Evolutionary conservation across 23 red algal genomes (phyloP), one percentile per base, ranked within the genome.

Genomic region (Cyanidiococcus yangmingshanensis): DNA sequence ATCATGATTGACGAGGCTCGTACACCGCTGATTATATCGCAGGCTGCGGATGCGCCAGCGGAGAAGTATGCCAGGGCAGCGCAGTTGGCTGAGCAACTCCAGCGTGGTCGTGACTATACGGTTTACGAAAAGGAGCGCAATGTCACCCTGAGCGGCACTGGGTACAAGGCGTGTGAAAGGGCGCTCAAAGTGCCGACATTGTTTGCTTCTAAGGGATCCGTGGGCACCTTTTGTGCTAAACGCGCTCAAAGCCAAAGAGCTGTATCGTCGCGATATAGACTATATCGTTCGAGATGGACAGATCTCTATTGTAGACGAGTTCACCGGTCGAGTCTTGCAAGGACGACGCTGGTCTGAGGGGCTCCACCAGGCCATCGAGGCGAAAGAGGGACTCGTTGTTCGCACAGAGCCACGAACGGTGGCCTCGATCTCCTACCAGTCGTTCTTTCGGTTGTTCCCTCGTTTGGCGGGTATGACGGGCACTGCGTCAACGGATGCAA

Each of bases 1-100:
- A 89, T 98, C 58, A 76, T 98, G 31, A 89, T 98, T 50, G 94
- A 98, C 68, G 94, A 98, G 67, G 94, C 94, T 37, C 84, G 94
- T 67, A 98, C 94, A 1, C 94, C 94, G 24, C 78, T 98, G 30
- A 89, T 98, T 59, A 98, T 98, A 63, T 91, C 94, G 37, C 84
- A 86, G 33, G 80, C 67, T 33, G 59, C 81, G 16, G 74, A 86
- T 1, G 71, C 77, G 40, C 76, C 77, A 2, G 79, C 83, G 16
- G 77, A 59, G 24, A 92, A 91, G 58, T 98, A 98, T 58, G 75
- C 58, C 7, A 83, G 54, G 63, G 94, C 94, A 38, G 75, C 85
- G 21, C 34, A 89, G 37, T 77, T 90, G 38, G 88, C 82, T 34
- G 59, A 76, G 57, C 63, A 76, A 17, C 86, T 98, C 27, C 37